Base-by-base conservation (phyloP, 2,329 filamentous ascomycete genomes). In the Septoria linicola region DNA sequence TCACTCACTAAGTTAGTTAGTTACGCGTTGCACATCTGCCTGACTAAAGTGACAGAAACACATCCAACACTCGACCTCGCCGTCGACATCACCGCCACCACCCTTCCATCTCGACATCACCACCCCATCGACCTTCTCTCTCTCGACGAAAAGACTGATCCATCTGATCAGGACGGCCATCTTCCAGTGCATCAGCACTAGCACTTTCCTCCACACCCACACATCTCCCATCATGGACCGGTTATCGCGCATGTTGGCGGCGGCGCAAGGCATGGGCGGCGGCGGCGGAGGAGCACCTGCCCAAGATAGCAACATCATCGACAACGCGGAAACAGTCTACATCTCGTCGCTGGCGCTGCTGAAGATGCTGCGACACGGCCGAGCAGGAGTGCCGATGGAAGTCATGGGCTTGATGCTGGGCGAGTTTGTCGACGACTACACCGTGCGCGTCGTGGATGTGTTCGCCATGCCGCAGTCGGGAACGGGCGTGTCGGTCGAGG, bases 391-490 rank as follows among this genome's bases (percentile, higher is more conserved):
- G 60, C 93, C 93, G 16, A 99, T 99, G 93, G 93, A 99, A 79
- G 93, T 99, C 71, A 99, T 99, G 93, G 93, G 93, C 57, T 78
- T 99, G 70, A 99, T 99, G 93, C 76, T 97, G 66, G 93, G 93
- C 71, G 93, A 97, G 72, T 97, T 99, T 64, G 92, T 99, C 54
- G 93, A 99, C 68, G 93, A 97, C 76, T 99, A 96, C 75, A 99
- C 93, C 53, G 93, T 99, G 57, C 87, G 92, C 62, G 93, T 99
- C 11, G 92, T 97, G 61, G 93, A 99, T 73, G 93, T 99, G 21
- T 99, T 99, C 73, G 93, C 93, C 54, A 99, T 99, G 93, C 93
- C 93, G 16, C 93, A 99, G 71, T 96, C 91, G 64, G 93, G 93
- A 74, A 99, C 93, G 1, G 93, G 93, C 63, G 93, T 99, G 63